Evolutionary conservation across 2,329 filamentous ascomycete species (phyloP).

Genomic region (Nannizziopsis arthrosporioides): DNA sequence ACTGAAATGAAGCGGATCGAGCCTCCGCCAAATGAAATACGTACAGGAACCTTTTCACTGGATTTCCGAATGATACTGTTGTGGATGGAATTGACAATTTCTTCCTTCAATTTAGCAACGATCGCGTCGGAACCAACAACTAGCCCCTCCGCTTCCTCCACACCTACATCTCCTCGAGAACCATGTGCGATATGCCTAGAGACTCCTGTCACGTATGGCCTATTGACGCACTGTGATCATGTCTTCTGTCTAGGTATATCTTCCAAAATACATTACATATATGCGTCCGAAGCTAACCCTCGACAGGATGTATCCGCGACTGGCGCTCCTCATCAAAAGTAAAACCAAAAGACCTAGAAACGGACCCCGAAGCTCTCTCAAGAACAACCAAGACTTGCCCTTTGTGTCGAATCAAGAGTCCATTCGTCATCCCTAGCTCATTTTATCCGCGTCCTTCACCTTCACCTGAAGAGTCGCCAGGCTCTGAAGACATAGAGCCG

Average conservation of each 20-base stretch:
- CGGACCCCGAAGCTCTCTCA: slow-evolving; percentile 12
- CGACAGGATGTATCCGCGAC: slow-evolving; percentile 21
- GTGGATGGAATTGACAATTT: background rate
- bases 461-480: background rate
- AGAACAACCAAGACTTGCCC: slow-evolving; percentile 21
- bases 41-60: background rate
- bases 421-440: slow-evolving; percentile 21
- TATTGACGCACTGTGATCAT: slow-evolving; percentile 22
- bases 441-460: slow-evolving; percentile 19
- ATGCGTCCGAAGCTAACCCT: background rate
- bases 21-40: background rate
- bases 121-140: background rate
- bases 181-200: slow-evolving; percentile 23
- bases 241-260: slow-evolving; percentile 23
- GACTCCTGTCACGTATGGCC: slow-evolving; percentile 20
- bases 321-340: slow-evolving; percentile 20
- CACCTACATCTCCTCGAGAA: slow-evolving; percentile 6
- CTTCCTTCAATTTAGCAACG: background rate
- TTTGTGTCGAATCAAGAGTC: slow-evolving; percentile 21
- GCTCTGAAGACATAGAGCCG: background rate
- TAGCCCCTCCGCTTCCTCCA: background rate
- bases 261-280: background rate
- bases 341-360: slow-evolving; percentile 6
- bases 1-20: background rate
- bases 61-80: background rate